Conservation (phyloP, 257 asterid genomes). For the Eustoma russellianum region DNA sequence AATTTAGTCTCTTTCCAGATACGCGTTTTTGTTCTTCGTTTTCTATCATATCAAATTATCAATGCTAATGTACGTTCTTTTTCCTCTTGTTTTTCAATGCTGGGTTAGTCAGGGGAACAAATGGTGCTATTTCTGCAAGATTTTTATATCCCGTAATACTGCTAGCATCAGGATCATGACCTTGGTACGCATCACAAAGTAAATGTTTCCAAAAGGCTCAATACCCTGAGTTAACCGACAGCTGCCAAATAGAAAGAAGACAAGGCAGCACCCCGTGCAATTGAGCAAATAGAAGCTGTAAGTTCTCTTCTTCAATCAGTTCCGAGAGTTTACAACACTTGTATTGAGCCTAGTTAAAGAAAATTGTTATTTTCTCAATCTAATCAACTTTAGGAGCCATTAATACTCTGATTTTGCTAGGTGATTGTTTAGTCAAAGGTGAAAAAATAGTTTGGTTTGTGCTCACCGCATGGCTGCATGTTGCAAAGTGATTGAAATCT, state of each 20-base stretch:
- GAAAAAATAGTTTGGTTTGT: too few relatives aligned
- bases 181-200: constrained; percentile 91
- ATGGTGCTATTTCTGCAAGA: constrained; percentile 98
- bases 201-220: constrained; percentile 65
- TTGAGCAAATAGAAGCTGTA: constrained; percentile 94
- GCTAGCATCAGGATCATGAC: constrained; percentile 94
- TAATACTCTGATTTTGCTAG: too few relatives aligned
- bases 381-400: too few relatives aligned
- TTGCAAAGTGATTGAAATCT: too few relatives aligned
- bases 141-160: constrained; percentile 82
- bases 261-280: constrained; percentile 58
- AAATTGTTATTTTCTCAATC: too few relatives aligned
- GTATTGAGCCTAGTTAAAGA: not conserved
- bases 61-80: not conserved
- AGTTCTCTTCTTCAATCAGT: constrained; percentile 20
- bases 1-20: not conserved
- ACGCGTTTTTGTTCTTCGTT: not conserved
- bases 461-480: too few relatives aligned
- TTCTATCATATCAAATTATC: not conserved
- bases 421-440: too few relatives aligned
- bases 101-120: constrained; percentile 99
- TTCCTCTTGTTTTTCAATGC: constrained; percentile 36
- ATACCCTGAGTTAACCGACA: constrained; percentile 73
- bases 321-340: not conserved
- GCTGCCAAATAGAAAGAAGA: constrained; percentile 63